Conservation (phyloP, 768 basidiomycete genomes). For the Solioccasus polychromus region DNA sequence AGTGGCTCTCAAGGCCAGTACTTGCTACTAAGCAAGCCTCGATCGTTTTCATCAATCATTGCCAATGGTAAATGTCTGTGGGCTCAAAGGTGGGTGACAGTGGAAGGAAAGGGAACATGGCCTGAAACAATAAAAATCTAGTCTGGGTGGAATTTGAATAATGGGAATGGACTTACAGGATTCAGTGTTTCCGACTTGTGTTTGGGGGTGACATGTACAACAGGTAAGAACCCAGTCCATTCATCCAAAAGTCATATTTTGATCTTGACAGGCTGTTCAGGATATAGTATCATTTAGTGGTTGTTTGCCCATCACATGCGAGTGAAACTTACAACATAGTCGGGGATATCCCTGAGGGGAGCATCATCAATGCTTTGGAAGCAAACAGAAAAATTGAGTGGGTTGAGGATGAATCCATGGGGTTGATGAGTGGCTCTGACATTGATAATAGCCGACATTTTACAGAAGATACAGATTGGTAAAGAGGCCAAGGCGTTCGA, state of each 20-base stretch:
- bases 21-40: background rate
- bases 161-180: background rate
- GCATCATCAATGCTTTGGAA: background rate
- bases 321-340: background rate
- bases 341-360: background rate
- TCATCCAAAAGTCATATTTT: background rate
- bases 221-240: background rate
- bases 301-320: background rate
- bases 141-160: no score
- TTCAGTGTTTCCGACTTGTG: background rate
- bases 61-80: background rate
- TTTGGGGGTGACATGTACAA: background rate
- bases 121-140: background rate
- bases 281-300: background rate
- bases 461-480: no score
- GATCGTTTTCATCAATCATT: background rate
- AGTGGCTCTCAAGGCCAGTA: background rate
- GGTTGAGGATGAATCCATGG: background rate
- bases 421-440: background rate
- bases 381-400: background rate
- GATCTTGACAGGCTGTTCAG: background rate
- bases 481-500: no score
- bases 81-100: background rate
- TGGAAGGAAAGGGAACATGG: background rate
- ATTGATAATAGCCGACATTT: background rate